Conservation (phyloP, 2,329 filamentous ascomycete genomes). For the Microcyclospora tardicrescens region DNA sequence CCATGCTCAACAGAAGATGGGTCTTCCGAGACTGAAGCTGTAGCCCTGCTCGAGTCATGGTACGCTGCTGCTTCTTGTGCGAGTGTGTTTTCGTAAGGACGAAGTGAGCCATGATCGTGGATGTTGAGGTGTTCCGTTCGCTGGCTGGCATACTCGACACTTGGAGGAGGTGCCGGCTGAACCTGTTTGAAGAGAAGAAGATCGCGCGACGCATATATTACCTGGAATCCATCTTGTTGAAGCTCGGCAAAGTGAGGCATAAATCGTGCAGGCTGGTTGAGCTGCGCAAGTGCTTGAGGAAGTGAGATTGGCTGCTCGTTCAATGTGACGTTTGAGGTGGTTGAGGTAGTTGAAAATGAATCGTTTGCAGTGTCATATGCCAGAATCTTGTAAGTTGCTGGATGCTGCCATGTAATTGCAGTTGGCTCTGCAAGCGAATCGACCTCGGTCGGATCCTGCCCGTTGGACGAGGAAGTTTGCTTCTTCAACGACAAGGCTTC, state of each 20-base stretch:
- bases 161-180: conserved; percentile 17
- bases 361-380: conserved; percentile 51
- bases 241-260: conserved; percentile 49
- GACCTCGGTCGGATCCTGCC: no score
- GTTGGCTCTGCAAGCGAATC: no score
- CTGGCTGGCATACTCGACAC: background rate
- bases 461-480: no score
- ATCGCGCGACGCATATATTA: conserved; percentile 49
- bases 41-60: background rate
- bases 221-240: conserved; percentile 51
- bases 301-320: conserved; percentile 42
- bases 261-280: conserved; percentile 53
- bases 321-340: conserved; percentile 39
- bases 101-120: conserved; percentile 1
- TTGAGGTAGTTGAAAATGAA: conserved; percentile 46
- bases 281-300: conserved; percentile 45
- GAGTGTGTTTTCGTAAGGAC: conserved; percentile 5
- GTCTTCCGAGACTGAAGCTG: background rate
- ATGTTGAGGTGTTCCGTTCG: conserved; percentile 3
- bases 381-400: conserved; percentile 48
- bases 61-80: conserved; percentile 6
- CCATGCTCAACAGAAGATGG: conserved; percentile 7
- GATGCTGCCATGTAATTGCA: conserved; percentile 16
- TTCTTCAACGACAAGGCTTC: background rate
- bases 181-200: conserved; percentile 55